Evolutionary conservation across 208 protist species (phyloP).

Genomic region (Leishmania tropica): DNA sequence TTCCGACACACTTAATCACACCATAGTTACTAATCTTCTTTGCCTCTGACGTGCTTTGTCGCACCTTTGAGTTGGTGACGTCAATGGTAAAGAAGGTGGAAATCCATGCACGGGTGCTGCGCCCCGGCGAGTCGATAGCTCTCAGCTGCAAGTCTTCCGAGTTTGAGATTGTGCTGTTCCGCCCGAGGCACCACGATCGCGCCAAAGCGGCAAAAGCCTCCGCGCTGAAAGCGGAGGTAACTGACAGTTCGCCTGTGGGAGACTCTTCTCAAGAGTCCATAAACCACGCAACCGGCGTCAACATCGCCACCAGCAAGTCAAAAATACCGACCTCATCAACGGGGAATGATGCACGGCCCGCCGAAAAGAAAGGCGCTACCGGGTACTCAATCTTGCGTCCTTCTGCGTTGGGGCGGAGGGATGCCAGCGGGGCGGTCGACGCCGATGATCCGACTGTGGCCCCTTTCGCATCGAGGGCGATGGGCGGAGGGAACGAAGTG

Average conservation of each 20-base stretch:
- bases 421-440: neutral
- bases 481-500: conserved; percentile 4
- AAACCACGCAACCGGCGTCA: conserved; percentile 5
- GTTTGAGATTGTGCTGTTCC: conserved; percentile 82
- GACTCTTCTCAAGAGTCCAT: conserved; percentile 6
- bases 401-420: neutral
- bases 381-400: neutral
- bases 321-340: neutral
- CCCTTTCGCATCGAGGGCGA: neutral
- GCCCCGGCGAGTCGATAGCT: conserved; percentile 60
- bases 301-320: neutral
- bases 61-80: neutral
- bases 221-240: conserved; percentile 8
- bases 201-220: conserved; percentile 5
- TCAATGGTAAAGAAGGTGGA: conserved; percentile 42
- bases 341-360: conserved; percentile 1
- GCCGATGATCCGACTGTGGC: conserved; percentile 6
- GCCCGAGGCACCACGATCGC: conserved; percentile 46
- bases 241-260: neutral
- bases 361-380: conserved; percentile 1
- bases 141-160: conserved; percentile 54
- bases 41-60: neutral
- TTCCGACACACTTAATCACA: neutral
- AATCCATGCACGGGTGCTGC: conserved; percentile 52
- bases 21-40: neutral